Percentiles rank a stretch among this genome's conserved stretches.
phyloP scores from a whole-genome alignment of 345 rosid species.

The Arabidopsis suecica region DNA sequence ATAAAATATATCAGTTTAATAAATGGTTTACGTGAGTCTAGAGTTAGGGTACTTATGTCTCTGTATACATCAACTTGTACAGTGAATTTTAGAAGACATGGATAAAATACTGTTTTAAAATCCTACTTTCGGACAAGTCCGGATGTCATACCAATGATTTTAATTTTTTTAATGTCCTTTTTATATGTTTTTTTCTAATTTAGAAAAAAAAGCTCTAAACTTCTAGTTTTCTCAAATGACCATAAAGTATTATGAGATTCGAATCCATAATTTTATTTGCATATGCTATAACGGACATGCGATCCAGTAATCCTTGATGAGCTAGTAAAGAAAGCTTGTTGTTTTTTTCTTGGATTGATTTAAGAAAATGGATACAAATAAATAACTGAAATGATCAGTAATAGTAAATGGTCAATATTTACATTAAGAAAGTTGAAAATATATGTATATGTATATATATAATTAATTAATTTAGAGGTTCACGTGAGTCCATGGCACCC shows the following conservation, averaged over 20 bases:
- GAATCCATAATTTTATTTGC: background rate
- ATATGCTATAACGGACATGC: background rate
- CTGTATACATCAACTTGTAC: constrained; percentile 34
- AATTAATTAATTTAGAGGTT: constrained; percentile 40
- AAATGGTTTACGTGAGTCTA: constrained; percentile 25
- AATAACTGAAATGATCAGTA: background rate
- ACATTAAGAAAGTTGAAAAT: constrained; percentile 1
- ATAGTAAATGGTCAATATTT: background rate
- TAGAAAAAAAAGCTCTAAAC: background rate
- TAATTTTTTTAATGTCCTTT: background rate
- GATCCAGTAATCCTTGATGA: background rate
- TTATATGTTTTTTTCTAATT: background rate
- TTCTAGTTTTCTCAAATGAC: background rate
- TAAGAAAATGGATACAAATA: background rate
- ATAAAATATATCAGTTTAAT: background rate
- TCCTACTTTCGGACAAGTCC: constrained; percentile 19
- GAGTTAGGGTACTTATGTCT: constrained; percentile 20
- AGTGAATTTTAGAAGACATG: constrained; percentile 31
- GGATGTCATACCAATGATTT: background rate
- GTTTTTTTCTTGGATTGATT: background rate
- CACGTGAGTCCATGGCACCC: constrained; percentile 49
- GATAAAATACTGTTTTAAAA: constrained; percentile 3
- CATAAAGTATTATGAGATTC: background rate
- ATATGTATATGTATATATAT: background rate
- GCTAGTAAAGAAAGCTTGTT: background rate